Base-by-base conservation (phyloP, 805 yeast genomes). In the Pichia phayaonensis region DNA sequence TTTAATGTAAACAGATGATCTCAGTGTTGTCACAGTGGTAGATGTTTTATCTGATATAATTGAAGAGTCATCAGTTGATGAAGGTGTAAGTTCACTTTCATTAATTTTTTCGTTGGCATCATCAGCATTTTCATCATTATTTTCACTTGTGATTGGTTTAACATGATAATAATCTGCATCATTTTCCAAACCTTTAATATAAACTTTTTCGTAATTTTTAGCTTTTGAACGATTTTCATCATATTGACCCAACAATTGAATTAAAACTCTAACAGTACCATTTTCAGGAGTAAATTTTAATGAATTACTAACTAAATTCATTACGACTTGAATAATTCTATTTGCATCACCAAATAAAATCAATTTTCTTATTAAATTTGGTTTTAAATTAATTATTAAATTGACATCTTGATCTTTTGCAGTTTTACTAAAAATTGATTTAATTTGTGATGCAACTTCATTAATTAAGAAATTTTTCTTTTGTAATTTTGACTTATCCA, bases 271-370 rank as follows among this genome's bases (percentile, higher is more conserved):
- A 13, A 90, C 95, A 16, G 77, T 75, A 2, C 97, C 98, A 52
- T 88, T 87, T 18, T 82, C 85, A 0, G 96, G 96, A 0, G 98
- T 90, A 60, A 94, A 94, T 64, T 94, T 94, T 59, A 94, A 72
- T 0, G 96, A 83, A 67, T 94, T 92, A 18, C 95, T 84, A 11
- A 92, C 94, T 49, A 94, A 72, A 61, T 94, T 94, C 90, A 92
- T 90, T 8, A 92, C 83, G 46, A 94, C 84, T 65, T 92, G 99
- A 50, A 88, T 80, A 41, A 94, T 86, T 62, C 98, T 74, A 65
- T 89, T 90, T 10, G 94, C 81, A 66, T 92, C 99, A 2, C 97
- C 98, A 67, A 74, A 80, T 8, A 92, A 68, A 2, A 88, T 76
- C 73, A 86, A 76, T 54, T 77, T 77, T 52, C 85, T 72, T 46